These are phyloP conservation scores for Epichloe festucae DNA, from an alignment of 2,329 filamentous ascomycete species.

Conservation along the genomic window DNA sequence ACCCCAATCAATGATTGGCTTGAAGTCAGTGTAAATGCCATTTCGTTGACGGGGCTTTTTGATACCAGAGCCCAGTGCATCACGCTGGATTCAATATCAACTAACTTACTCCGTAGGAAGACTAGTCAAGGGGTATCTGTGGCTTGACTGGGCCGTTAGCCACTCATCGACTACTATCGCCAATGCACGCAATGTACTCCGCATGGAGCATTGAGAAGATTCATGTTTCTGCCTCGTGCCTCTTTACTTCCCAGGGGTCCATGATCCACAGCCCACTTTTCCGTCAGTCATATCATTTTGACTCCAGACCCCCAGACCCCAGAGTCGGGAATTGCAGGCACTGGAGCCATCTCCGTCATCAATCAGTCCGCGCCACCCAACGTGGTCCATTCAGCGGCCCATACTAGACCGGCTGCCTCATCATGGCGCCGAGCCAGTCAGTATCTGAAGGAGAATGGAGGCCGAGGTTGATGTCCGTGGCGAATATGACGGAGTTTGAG, in stretches of 20 bases:
- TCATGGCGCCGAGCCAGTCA: background rate
- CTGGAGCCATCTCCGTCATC: background rate
- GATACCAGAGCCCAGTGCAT: background rate
- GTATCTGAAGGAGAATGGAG: background rate
- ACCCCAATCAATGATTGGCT: conserved; percentile 1
- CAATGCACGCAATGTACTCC: background rate
- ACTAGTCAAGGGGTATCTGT: background rate
- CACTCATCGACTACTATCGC: background rate
- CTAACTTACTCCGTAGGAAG: background rate
- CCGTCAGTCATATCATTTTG: background rate
- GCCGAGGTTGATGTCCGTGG: background rate
- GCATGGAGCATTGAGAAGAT: background rate
- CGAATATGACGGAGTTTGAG: background rate
- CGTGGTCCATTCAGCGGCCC: background rate
- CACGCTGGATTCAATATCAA: background rate
- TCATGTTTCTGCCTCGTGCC: background rate
- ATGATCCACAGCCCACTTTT: background rate
- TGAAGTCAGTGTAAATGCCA: background rate
- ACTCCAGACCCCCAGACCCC: background rate
- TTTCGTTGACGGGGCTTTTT: conserved; percentile 1
- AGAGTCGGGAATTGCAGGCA: background rate
- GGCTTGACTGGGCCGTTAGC: too few species aligned
- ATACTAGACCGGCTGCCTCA: background rate
- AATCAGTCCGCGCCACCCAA: background rate
- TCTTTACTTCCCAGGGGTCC: background rate